These are phyloP conservation scores for Parsonsia alboflavescens DNA, from an alignment of 257 asterid genomes.

Conservation along the genomic window DNA sequence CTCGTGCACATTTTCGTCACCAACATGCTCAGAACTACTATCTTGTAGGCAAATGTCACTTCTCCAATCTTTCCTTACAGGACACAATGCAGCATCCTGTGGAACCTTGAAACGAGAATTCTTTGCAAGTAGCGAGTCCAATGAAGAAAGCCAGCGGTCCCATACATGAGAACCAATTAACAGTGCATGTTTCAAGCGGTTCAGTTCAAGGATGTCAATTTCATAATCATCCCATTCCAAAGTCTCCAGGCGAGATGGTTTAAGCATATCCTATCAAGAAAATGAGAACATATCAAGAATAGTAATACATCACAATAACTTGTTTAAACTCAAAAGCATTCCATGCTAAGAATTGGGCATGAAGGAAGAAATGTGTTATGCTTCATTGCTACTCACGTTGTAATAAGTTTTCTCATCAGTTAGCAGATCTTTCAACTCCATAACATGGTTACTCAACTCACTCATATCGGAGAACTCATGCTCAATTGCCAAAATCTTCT, in stretches of 20 bases:
- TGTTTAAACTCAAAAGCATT: background rate
- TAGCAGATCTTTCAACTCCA: constrained; percentile 56
- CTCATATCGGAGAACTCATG: constrained; percentile 45
- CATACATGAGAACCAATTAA: constrained; percentile 58
- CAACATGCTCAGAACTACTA: constrained; percentile 27
- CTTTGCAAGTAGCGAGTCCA: constrained; percentile 53
- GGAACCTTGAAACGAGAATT: constrained; percentile 36
- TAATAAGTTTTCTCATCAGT: constrained; percentile 44
- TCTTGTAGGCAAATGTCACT: constrained; percentile 25
- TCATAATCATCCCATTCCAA: constrained; percentile 26
- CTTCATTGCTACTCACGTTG: constrained; percentile 40
- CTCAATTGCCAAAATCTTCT: constrained; percentile 38
- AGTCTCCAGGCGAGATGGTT: constrained; percentile 26
- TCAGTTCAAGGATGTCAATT: constrained; percentile 70
- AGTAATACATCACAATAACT: background rate
- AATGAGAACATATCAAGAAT: constrained; percentile 5
- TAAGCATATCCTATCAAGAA: constrained; percentile 51
- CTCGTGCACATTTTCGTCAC: constrained; percentile 32
- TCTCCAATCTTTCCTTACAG: constrained; percentile 28
- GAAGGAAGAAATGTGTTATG: constrained; percentile 7
- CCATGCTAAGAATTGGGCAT: background rate
- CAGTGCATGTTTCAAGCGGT: constrained; percentile 69
- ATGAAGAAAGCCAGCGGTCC: constrained; percentile 55
- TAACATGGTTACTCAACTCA: constrained; percentile 44
- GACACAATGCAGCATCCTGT: constrained; percentile 23